A percentile compares a stretch with the other conserved stretches of the same genome.
phyloP scores from a whole-genome alignment of 352 stramenopile species.

The Globisporangium perplexum region DNA sequence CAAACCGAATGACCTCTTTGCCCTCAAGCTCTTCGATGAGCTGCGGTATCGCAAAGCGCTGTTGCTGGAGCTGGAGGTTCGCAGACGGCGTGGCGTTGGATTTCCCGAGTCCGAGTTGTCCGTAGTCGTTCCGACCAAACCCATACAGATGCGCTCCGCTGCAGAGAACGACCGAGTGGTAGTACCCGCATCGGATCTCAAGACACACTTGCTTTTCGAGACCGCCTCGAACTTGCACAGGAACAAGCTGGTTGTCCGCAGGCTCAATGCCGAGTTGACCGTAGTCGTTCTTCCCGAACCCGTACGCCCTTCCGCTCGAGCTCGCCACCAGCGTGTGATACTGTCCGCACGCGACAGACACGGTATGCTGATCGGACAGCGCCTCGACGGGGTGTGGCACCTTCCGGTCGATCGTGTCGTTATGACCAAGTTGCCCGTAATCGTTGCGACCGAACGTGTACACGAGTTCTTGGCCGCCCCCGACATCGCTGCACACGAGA shows the following conservation, averaged over 20 bases:
- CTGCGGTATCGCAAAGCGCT: conserved; percentile 51
- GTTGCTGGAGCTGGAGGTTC: conserved; percentile 67
- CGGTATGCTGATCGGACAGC: conserved; percentile 48
- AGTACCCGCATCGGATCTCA: conserved; percentile 89
- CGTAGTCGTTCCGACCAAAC: conserved; percentile 93
- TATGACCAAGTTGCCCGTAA: conserved; percentile 89
- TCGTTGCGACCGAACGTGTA: conserved; percentile 92
- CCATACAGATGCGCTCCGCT: conserved; percentile 64
- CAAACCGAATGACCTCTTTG: conserved; percentile 81
- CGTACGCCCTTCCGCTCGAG: conserved; percentile 56
- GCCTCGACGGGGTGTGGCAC: conserved; percentile 65
- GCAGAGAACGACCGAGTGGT: conserved; percentile 86
- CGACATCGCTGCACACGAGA: conserved; percentile 53
- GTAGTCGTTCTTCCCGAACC: conserved; percentile 94
- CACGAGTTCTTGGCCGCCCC: conserved; percentile 27
- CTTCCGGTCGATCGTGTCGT: conserved; percentile 87
- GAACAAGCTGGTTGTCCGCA: conserved; percentile 57
- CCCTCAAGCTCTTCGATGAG: conserved; percentile 69
- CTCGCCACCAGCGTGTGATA: conserved; percentile 88
- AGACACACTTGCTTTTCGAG: conserved; percentile 66
- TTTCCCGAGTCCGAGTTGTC: conserved; percentile 84
- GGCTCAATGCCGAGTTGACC: conserved; percentile 86
- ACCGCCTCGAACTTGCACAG: conserved; percentile 38
- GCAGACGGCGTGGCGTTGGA: conserved; percentile 19
- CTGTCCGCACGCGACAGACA: conserved; percentile 87